These are phyloP conservation scores for Wickerhamomyces queroliae DNA, from an alignment of 805 yeast genomes.

Conservation along the genomic window DNA sequence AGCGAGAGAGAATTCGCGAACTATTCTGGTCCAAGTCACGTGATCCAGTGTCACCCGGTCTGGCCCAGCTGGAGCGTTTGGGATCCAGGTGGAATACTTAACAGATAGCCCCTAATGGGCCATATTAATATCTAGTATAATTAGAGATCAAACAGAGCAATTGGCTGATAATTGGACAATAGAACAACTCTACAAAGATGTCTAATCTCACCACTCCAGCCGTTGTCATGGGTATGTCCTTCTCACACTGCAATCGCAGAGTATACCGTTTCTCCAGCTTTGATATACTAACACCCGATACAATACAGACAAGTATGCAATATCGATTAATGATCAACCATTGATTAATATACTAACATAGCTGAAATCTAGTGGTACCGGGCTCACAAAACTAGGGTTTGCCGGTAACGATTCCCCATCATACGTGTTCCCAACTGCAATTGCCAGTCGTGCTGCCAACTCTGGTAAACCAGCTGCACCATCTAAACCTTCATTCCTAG, in stretches of 20 bases:
- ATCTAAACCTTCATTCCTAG: conserved; percentile 39
- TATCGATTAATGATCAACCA: not conserved
- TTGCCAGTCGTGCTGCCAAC: conserved; percentile 56
- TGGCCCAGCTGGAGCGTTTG: no score
- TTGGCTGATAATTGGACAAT: not conserved
- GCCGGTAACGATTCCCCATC: conserved; percentile 99
- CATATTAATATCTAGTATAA: not conserved
- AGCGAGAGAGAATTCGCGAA: not conserved
- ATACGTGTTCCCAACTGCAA: conserved; percentile 95
- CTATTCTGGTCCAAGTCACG: no score
- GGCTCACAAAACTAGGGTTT: conserved; percentile 93
- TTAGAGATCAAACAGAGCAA: not conserved
- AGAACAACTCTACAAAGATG: conserved; percentile 7
- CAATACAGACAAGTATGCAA: conserved; percentile 17
- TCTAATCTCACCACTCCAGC: conserved; percentile 61
- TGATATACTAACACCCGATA: conserved; percentile 9
- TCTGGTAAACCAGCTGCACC: conserved; percentile 40
- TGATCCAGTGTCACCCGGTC: no score
- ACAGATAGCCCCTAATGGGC: no score
- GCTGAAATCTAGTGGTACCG: conserved; percentile 76
- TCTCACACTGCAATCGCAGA: not conserved
- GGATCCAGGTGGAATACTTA: no score
- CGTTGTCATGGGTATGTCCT: conserved; percentile 84
- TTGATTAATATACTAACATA: conserved; percentile 11
- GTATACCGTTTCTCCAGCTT: not conserved